A percentile compares a stretch with the other conserved stretches of the same genome.
phyloP scores from a whole-genome alignment of 768 basidiomycete species.

The Mycena capillaripes region DNA sequence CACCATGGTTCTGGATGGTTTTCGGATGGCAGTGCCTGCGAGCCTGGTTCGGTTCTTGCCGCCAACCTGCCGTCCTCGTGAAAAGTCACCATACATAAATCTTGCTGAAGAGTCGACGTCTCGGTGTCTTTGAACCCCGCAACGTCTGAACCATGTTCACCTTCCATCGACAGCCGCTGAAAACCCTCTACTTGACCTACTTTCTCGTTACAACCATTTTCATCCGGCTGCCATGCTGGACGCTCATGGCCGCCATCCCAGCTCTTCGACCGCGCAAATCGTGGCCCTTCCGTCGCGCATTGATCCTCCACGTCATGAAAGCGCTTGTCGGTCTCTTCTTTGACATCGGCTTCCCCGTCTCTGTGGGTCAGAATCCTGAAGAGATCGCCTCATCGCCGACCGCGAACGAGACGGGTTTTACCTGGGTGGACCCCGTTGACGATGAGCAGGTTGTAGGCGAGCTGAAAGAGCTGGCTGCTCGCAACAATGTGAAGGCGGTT shows the following conservation, averaged over 20 bases:
- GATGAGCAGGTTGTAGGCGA: slow-evolving; percentile 7
- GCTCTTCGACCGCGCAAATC: not conserved
- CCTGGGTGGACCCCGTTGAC: slow-evolving; percentile 11
- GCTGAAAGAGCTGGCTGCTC: slow-evolving; percentile 9
- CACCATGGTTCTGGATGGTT: too few species aligned
- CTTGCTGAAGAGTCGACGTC: too few species aligned
- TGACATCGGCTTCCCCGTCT: slow-evolving; percentile 12
- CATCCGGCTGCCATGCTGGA: not conserved
- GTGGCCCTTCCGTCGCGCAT: slow-evolving; percentile 11
- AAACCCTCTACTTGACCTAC: slow-evolving; percentile 2
- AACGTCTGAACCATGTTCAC: not conserved
- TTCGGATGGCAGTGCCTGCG: too few species aligned
- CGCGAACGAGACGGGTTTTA: not conserved
- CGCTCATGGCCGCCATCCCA: not conserved
- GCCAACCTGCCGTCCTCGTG: too few species aligned
- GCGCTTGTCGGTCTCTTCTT: not conserved
- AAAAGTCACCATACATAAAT: too few species aligned
- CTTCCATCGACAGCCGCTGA: slow-evolving; percentile 7
- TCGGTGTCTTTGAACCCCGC: too few species aligned
- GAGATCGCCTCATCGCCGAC: not conserved
- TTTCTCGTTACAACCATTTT: not conserved
- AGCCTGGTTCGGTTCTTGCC: too few species aligned
- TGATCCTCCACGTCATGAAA: slow-evolving; percentile 10
- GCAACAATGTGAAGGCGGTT: not conserved
- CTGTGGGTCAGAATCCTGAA: not conserved